Evolutionary conservation across 257 asterid species (phyloP).

Genomic region (Osmanthus fragrans): DNA sequence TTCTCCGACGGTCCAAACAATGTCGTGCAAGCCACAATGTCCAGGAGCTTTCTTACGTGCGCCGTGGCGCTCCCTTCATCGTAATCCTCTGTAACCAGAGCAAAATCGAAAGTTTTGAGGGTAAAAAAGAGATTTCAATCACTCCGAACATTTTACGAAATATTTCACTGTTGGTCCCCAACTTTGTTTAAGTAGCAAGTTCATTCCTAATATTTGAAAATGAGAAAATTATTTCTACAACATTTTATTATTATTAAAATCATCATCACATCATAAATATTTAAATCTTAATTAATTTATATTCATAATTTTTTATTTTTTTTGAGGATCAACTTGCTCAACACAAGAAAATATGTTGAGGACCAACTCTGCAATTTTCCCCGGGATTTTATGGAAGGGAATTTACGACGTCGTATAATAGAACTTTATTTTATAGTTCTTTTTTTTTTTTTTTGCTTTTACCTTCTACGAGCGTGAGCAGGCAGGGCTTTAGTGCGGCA

Average conservation of each 20-base stretch:
- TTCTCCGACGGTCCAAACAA: conserved; percentile 77
- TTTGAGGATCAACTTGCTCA: no score
- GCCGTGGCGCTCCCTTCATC: conserved; percentile 79
- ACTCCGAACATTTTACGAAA: not conserved
- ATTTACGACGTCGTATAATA: conserved; percentile 20
- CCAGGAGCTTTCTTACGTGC: conserved; percentile 83
- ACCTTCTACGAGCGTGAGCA: conserved; percentile 87
- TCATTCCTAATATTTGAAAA: not conserved
- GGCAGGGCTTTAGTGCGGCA: conserved; percentile 88
- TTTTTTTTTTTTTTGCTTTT: not conserved
- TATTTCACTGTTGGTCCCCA: not conserved
- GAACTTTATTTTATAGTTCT: not conserved
- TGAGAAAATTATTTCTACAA: not conserved
- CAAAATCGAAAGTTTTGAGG: not conserved
- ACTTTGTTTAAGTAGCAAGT: not conserved
- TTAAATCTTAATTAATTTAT: no score
- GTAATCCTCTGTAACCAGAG: conserved; percentile 70
- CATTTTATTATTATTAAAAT: not conserved
- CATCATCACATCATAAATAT: not conserved
- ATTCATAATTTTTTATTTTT: not conserved
- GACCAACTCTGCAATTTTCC: conserved; percentile 18
- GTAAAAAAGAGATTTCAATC: not conserved
- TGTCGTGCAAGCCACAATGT: conserved; percentile 82
- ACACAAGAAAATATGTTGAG: no score
- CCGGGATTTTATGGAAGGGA: not conserved